These are phyloP conservation scores for Tranzscheliella williamsii DNA, from an alignment of 1,284 basidiomycete species.

Conservation along the genomic window DNA sequence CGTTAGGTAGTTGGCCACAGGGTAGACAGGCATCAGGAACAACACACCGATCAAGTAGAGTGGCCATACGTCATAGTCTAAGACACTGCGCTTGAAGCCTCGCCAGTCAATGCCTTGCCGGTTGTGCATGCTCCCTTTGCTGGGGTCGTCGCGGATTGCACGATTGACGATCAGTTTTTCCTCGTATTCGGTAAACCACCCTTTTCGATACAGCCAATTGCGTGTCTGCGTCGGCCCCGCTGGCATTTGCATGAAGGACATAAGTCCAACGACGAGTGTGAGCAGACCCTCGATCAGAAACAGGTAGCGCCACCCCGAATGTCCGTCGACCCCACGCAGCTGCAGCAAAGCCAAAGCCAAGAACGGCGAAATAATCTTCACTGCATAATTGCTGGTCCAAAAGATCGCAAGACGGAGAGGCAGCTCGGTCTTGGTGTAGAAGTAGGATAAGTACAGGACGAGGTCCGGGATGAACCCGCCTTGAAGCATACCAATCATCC, in stretches of 20 bases:
- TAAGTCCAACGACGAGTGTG: slow-evolving; percentile 13
- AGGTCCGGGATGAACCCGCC: slow-evolving; percentile 65
- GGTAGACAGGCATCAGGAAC: slow-evolving; percentile 20
- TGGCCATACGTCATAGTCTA: slow-evolving; percentile 74
- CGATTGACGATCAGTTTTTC: slow-evolving; percentile 67
- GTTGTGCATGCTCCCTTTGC: slow-evolving; percentile 75
- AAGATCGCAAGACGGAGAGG: slow-evolving; percentile 71
- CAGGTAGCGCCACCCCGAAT: slow-evolving; percentile 38
- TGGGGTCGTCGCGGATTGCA: slow-evolving; percentile 72
- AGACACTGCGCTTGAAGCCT: slow-evolving; percentile 62
- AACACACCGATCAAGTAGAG: slow-evolving; percentile 67
- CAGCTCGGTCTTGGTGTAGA: slow-evolving; percentile 62
- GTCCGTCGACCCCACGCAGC: slow-evolving; percentile 27
- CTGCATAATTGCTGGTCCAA: slow-evolving; percentile 58
- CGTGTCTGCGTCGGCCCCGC: slow-evolving; percentile 27
- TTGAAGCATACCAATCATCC: slow-evolving; percentile 61
- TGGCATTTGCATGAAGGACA: slow-evolving; percentile 29
- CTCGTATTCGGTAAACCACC: slow-evolving; percentile 70
- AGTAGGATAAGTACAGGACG: slow-evolving; percentile 62
- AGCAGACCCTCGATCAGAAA: slow-evolving; percentile 37
- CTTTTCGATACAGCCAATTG: slow-evolving; percentile 46
- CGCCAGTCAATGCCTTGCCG: slow-evolving; percentile 65
- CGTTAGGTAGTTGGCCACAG: slow-evolving; percentile 20
- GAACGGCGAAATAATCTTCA: slow-evolving; percentile 31
- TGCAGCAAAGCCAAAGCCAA: slow-evolving; percentile 37